A percentile compares a stretch with the other conserved stretches of the same genome.
phyloP scores from a whole-genome alignment of 441 rosid genomes.

The Metrosideros polymorpha region DNA sequence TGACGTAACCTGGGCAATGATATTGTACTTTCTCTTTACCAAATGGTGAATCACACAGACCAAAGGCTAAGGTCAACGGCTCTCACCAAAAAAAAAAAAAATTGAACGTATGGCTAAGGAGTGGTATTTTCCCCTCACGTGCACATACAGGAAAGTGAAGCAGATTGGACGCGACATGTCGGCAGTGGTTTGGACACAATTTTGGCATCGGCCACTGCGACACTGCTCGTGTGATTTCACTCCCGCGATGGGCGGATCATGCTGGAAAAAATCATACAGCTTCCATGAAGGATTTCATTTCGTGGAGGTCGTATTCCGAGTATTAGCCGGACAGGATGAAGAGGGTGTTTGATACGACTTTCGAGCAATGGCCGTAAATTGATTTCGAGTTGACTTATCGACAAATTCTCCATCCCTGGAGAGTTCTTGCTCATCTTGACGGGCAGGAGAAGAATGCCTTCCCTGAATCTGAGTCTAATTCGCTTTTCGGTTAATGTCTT shows the following conservation, averaged over 20 bases:
- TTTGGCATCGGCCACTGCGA: neutral
- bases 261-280: neutral
- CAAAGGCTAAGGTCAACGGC: neutral
- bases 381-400: neutral
- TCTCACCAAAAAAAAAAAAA: neutral
- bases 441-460: neutral
- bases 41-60: neutral
- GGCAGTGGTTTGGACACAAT: neutral
- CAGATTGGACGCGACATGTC: neutral
- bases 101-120: neutral
- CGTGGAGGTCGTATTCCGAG: neutral
- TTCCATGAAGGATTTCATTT: neutral
- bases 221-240: neutral
- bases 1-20: neutral
- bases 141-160: neutral
- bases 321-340: neutral
- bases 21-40: neutral
- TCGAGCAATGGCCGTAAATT: neutral
- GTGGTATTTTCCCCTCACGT: neutral
- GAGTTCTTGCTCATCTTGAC: neutral
- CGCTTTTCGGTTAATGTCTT: neutral
- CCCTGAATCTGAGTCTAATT: neutral
- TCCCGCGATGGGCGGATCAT: neutral
- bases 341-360: neutral
- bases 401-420: neutral